These are phyloP conservation scores for Cynara cardunculus DNA, from an alignment of 129 eudicot genomes.

Conservation along the genomic window DNA sequence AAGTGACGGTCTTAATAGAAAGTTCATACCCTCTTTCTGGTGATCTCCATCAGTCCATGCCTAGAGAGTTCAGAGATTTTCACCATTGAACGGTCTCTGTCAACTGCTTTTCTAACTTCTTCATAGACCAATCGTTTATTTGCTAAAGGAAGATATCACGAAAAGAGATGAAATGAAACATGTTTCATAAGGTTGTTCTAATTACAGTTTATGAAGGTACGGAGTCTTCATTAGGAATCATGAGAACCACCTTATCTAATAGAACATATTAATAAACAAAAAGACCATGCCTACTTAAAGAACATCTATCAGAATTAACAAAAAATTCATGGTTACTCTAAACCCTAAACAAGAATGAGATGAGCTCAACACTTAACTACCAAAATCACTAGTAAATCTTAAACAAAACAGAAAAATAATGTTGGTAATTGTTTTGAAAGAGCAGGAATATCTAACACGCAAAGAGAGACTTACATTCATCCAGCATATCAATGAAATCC, in stretches of 20 bases:
- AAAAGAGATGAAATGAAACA: neutral
- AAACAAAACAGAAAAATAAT: neutral
- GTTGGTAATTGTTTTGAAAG: neutral
- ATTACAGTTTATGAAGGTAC: neutral
- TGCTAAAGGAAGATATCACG: conserved; percentile 42
- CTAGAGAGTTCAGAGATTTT: conserved; percentile 85
- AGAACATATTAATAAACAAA: too few species aligned
- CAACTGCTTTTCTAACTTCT: conserved; percentile 79
- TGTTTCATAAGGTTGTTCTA: neutral
- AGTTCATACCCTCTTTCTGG: conserved; percentile 76
- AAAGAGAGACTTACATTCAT: conserved; percentile 59
- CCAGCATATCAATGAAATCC: conserved; percentile 86
- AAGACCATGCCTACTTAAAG: too few species aligned
- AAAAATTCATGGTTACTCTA: neutral
- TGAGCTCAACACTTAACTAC: neutral
- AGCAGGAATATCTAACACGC: neutral
- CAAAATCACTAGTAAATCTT: neutral
- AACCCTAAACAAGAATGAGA: neutral
- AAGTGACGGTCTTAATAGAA: neutral
- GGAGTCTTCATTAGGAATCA: too few species aligned
- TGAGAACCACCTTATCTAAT: too few species aligned
- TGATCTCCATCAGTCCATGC: conserved; percentile 95
- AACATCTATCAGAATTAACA: too few species aligned
- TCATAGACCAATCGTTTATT: conserved; percentile 81
- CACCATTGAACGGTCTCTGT: conserved; percentile 83